Evolutionary conservation across 148 eudicot genomes (phyloP).

Genomic region (Rhododendron griersonianum): DNA sequence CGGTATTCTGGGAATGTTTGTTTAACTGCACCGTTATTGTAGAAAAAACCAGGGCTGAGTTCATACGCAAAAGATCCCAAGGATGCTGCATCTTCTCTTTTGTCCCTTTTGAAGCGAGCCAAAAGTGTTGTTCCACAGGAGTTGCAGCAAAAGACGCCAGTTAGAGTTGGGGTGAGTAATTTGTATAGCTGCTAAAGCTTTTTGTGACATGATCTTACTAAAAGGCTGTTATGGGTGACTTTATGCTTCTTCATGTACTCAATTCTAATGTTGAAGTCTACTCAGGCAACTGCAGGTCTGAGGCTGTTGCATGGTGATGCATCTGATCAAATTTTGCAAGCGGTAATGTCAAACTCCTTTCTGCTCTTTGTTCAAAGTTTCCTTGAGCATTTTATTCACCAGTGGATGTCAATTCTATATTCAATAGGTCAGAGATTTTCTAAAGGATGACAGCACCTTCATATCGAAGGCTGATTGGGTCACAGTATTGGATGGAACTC

Average conservation of each 20-base stretch:
- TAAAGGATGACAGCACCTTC: conserved; percentile 57
- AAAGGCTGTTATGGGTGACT: background rate
- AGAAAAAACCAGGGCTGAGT: conserved; percentile 91
- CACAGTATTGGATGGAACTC: conserved; percentile 87
- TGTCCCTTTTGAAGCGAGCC: conserved; percentile 60
- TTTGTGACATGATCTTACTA: background rate
- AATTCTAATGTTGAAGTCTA: conserved; percentile 12
- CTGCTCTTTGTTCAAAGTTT: background rate
- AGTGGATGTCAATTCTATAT: conserved; percentile 10
- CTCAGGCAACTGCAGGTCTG: conserved; percentile 96
- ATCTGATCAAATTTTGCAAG: conserved; percentile 86
- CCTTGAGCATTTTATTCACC: background rate
- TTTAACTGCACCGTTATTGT: background rate
- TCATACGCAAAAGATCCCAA: conserved; percentile 69
- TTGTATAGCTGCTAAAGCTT: conserved; percentile 7
- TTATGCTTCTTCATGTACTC: background rate
- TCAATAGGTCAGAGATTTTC: conserved; percentile 67
- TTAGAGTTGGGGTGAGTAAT: conserved; percentile 83
- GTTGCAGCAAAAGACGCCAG: conserved; percentile 68
- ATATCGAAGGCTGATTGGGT: conserved; percentile 68
- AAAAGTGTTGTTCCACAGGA: conserved; percentile 66
- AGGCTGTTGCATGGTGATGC: conserved; percentile 86
- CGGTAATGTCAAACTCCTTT: conserved; percentile 37
- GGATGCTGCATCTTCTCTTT: conserved; percentile 77
- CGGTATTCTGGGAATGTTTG: background rate